A percentile compares a stretch with the other conserved stretches of the same genome.
Evolutionary conservation across 257 asterid species (phyloP).

Genomic region (Penstemon barbatus): DNA sequence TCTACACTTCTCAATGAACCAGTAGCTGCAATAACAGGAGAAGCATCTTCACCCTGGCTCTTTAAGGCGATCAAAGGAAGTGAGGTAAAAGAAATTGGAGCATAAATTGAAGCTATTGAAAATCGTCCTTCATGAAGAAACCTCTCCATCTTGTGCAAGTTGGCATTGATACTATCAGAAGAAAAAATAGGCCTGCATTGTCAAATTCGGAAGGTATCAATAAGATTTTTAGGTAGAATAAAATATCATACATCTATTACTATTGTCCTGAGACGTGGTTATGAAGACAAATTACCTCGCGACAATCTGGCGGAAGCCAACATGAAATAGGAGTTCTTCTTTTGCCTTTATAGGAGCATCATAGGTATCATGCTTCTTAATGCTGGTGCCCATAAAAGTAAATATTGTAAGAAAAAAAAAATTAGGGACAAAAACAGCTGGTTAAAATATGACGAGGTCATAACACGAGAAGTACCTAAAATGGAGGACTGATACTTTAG

Average conservation of each 20-base stretch:
- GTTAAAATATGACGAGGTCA: conserved; percentile 5
- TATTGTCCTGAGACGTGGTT: conserved; percentile 11
- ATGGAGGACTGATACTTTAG: conserved; percentile 90
- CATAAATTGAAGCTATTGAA: conserved; percentile 83
- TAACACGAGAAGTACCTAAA: conserved; percentile 62
- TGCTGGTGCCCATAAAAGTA: conserved; percentile 43
- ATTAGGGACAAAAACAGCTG: conserved; percentile 9
- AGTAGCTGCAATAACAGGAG: conserved; percentile 74
- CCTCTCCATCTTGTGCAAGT: conserved; percentile 96
- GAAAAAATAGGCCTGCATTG: conserved; percentile 80
- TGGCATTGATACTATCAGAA: conserved; percentile 70
- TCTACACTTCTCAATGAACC: conserved; percentile 85
- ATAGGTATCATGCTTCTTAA: conserved; percentile 78
- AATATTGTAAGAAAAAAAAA: conserved; percentile 19
- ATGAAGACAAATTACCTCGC: conserved; percentile 47
- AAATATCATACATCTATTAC: not conserved
- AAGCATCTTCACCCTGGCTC: conserved; percentile 49
- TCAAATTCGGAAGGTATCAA: conserved; percentile 21
- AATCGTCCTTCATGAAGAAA: conserved; percentile 90
- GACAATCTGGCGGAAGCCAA: conserved; percentile 89
- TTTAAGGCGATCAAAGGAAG: conserved; percentile 81
- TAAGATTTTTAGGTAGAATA: not conserved
- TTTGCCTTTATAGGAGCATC: conserved; percentile 87
- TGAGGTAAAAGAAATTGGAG: conserved; percentile 79
- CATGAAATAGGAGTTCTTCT: conserved; percentile 89